Base-by-base conservation (phyloP, 2,329 filamentous ascomycete genomes). In the Pseudogymnoascus sp. region DNA sequence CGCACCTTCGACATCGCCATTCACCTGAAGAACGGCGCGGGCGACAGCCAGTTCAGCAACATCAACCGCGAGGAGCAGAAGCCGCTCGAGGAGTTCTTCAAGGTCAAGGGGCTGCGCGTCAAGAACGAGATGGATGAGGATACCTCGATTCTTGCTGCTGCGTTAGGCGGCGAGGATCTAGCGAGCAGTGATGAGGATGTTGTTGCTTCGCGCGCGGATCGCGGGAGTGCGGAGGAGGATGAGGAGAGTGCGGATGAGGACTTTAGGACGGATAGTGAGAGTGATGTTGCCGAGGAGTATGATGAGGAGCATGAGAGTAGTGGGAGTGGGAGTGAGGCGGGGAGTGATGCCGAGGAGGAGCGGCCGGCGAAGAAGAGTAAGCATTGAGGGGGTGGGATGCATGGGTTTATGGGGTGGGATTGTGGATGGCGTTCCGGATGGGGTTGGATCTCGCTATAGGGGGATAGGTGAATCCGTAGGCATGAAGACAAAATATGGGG, bases 91-190 rank as follows among this genome's bases (percentile, higher is more conserved):
- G 88, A 89, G 70, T 99, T 99, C 80, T 97, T 99, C 85, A 95
- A 96, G 78, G 85, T 92, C 70, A 98, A 98, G 82, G 90, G 89
- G 66, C 84, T 99, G 73, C 90, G 93, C 63, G 93, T 96, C 64
- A 98, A 97, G 87, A 99, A 99, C 76, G 95, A 99, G 79, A 97
- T 99, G 80, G 89, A 96, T 67, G 95, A 97, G 75, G 95, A 99
- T 66, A 70, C 62, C 36, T 68, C 71, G 71, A 87, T 90, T 64
- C 84, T 97, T 65, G 90, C 90, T 34, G 90, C 90, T 10, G 92
- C 92, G 21, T 84, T 97, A 66, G 85, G 92, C 66, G 88, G 96
- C 70, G 89, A 95, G 68, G 91, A 87, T 73, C 89, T 96, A 77
- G 69, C 69, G 7, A 70, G 69, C 31, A 93, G 90, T 25, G 93